Percentiles rank a stretch among this genome's conserved stretches.
Conservation (phyloP, 441 rosid species). For the Euphorbia schlechtendalii region DNA sequence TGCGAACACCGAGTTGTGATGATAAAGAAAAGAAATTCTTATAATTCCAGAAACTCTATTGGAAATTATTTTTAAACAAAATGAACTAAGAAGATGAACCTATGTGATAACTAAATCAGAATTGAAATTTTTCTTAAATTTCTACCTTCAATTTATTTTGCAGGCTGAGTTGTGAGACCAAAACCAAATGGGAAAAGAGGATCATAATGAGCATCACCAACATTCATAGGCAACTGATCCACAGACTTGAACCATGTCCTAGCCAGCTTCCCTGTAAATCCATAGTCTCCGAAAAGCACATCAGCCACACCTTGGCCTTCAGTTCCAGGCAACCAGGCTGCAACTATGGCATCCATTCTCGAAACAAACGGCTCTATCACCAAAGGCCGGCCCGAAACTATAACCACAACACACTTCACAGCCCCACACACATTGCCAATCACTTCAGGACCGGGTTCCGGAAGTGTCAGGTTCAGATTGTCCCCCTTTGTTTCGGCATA, state of each 20-base stretch:
- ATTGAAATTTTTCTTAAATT: too few species aligned
- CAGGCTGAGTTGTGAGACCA: slow-evolving; percentile 42
- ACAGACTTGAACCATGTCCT: slow-evolving; percentile 60
- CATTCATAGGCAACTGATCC: slow-evolving; percentile 64
- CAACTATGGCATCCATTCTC: slow-evolving; percentile 37
- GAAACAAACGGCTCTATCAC: slow-evolving; percentile 36
- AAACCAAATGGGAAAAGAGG: slow-evolving; percentile 63
- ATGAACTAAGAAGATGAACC: too few species aligned
- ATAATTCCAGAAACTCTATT: too few species aligned
- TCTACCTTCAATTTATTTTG: not conserved
- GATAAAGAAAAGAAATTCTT: too few species aligned
- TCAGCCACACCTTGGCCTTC: slow-evolving; percentile 69
- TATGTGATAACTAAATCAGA: too few species aligned
- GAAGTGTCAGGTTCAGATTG: slow-evolving; percentile 44
- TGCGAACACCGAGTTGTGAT: too few species aligned
- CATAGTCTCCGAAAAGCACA: slow-evolving; percentile 52
- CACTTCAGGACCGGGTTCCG: slow-evolving; percentile 45
- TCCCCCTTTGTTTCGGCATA: slow-evolving; percentile 49
- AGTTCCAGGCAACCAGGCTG: slow-evolving; percentile 61
- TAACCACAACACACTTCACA: slow-evolving; percentile 42
- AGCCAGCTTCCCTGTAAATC: slow-evolving; percentile 51
- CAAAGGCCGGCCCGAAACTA: slow-evolving; percentile 55
- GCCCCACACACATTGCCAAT: slow-evolving; percentile 45
- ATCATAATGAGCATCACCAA: slow-evolving; percentile 51
- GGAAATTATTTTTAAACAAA: too few species aligned